Conservation (phyloP, 106 monocot species). For the Platanthera zijinensis region DNA sequence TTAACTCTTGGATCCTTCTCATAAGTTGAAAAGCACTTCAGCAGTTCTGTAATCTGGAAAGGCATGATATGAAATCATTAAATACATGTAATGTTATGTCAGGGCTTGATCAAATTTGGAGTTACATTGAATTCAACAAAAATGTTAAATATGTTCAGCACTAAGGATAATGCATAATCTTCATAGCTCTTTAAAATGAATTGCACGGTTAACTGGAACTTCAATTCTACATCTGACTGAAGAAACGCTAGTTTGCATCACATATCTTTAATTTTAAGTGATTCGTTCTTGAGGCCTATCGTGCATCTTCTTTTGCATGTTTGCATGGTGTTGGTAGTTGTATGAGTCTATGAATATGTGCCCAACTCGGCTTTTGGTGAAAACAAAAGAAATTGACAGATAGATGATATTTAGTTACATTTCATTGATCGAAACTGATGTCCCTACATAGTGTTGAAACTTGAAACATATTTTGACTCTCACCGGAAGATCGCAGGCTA, state of each 20-base stretch:
- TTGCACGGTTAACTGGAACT: neutral
- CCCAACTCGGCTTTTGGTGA: neutral
- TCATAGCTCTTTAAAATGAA: neutral
- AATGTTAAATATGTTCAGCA: neutral
- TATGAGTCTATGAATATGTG: neutral
- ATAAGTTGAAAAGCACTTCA: conserved; percentile 47
- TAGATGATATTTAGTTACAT: too few relatives aligned
- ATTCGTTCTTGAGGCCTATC: neutral
- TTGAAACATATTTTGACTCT: too few relatives aligned
- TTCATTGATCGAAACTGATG: too few relatives aligned
- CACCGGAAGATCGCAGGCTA: too few relatives aligned
- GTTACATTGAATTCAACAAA: neutral
- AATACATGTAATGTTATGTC: neutral
- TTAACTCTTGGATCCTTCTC: conserved; percentile 65
- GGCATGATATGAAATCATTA: conserved; percentile 2
- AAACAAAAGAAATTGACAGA: neutral
- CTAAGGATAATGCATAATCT: neutral
- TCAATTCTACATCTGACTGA: neutral
- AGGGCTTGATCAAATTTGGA: neutral
- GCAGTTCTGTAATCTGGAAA: conserved; percentile 50
- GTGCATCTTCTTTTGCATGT: neutral
- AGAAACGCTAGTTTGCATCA: neutral
- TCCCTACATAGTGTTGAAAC: too few relatives aligned
- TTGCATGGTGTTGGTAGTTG: neutral
- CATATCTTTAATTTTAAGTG: neutral